These are phyloP conservation scores for Apiospora malaysiana DNA, from an alignment of 2,329 filamentous ascomycete genomes.

Conservation along the genomic window DNA sequence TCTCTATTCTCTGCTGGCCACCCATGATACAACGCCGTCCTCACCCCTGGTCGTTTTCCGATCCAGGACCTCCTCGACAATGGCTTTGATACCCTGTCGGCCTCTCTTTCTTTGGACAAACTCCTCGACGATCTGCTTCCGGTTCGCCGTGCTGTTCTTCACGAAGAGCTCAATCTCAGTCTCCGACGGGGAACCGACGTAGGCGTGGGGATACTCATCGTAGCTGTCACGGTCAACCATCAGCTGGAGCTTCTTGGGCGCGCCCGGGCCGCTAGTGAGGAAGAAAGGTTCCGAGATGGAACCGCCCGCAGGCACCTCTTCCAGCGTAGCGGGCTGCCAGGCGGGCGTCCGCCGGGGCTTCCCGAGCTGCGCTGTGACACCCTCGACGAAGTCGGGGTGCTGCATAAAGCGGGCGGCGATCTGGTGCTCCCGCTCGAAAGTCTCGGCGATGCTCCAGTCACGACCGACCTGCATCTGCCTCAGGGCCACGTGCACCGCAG, in stretches of 20 bases:
- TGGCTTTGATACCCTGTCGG: conserved; percentile 72
- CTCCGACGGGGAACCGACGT: conserved; percentile 78
- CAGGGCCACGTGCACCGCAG: conserved; percentile 82
- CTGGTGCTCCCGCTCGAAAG: conserved; percentile 84
- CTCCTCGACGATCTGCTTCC: conserved; percentile 65
- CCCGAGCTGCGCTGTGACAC: conserved; percentile 82
- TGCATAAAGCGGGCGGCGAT: conserved; percentile 90
- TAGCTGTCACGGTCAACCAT: conserved; percentile 67
- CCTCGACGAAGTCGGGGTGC: conserved; percentile 89
- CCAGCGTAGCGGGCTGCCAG: conserved; percentile 78
- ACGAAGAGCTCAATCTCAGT: conserved; percentile 58
- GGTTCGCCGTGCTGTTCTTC: conserved; percentile 44
- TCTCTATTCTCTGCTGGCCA: conserved; percentile 41
- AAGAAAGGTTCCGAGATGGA: conserved; percentile 74
- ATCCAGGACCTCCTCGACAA: conserved; percentile 71
- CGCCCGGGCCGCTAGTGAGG: conserved; percentile 48
- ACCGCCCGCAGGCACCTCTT: conserved; percentile 64
- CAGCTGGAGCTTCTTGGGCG: conserved; percentile 59
- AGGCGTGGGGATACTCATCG: conserved; percentile 72
- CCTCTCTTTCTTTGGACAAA: conserved; percentile 64
- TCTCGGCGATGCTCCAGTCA: conserved; percentile 80
- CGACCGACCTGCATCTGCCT: conserved; percentile 79
- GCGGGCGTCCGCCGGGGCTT: conserved; percentile 57
- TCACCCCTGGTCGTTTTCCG: conserved; percentile 62
- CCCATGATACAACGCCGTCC: conserved; percentile 42